phyloP scores from a whole-genome alignment of 805 yeast genomes.

The Priceomyces medius region DNA sequence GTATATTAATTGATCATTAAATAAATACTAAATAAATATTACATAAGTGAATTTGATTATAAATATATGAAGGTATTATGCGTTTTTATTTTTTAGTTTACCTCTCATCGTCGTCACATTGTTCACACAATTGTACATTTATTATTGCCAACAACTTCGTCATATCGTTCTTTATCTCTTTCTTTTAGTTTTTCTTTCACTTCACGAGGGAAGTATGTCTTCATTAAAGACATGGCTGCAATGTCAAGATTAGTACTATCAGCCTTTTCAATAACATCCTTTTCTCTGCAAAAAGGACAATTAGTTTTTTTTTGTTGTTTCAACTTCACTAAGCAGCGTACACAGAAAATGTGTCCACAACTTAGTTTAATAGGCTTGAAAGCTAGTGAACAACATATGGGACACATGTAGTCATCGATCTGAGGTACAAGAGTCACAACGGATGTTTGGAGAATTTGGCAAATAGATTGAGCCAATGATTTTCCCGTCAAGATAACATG shows the following conservation, averaged over 20 bases:
- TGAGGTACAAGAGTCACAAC: constrained; percentile 64
- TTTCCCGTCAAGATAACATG: constrained; percentile 45
- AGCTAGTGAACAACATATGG: constrained; percentile 68
- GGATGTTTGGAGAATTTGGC: constrained; percentile 53
- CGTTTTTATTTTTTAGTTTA: too few relatives aligned
- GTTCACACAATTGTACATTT: constrained; percentile 14
- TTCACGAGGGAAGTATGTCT: constrained; percentile 63
- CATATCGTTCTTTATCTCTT: constrained; percentile 42
- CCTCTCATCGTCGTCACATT: background rate
- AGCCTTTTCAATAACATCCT: constrained; percentile 53
- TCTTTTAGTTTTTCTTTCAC: constrained; percentile 60
- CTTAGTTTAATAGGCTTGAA: constrained; percentile 65
- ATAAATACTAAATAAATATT: background rate
- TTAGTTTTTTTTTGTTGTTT: constrained; percentile 56
- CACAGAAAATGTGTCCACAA: constrained; percentile 71
- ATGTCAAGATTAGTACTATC: constrained; percentile 60
- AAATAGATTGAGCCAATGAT: constrained; percentile 53
- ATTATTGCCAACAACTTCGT: constrained; percentile 24
- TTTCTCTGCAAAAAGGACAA: constrained; percentile 67
- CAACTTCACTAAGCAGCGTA: constrained; percentile 66
- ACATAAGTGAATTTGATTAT: background rate
- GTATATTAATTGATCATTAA: background rate
- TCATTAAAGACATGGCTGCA: constrained; percentile 51
- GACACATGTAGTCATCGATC: constrained; percentile 73
- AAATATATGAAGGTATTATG: too few relatives aligned